These are phyloP conservation scores for Aspergillus ostianus DNA, from an alignment of 495 filamentous ascomycete species.

Conservation along the genomic window DNA sequence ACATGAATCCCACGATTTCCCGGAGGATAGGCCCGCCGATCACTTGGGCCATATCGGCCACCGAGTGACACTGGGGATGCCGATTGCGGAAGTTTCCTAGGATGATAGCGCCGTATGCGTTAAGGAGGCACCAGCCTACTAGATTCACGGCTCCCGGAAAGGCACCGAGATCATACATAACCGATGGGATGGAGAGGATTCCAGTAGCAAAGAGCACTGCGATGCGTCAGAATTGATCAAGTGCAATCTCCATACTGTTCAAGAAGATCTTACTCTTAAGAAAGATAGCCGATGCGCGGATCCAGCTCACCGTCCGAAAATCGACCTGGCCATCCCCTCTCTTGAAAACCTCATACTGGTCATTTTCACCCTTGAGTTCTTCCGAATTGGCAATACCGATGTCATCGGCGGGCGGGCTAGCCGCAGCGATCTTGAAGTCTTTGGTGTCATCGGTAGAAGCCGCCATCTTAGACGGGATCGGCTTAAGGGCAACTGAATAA, in stretches of 20 bases:
- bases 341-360: constrained; percentile 51
- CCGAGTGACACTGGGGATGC: constrained; percentile 44
- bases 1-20: constrained; percentile 42
- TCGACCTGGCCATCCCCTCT: constrained; percentile 47
- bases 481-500: not conserved
- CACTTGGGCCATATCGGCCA: constrained; percentile 68
- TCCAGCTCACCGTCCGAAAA: constrained; percentile 59
- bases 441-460: constrained; percentile 6
- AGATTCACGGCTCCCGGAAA: constrained; percentile 56
- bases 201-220: constrained; percentile 49
- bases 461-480: not conserved
- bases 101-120: constrained; percentile 47
- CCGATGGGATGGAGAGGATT: constrained; percentile 58
- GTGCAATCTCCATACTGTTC: not conserved
- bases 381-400: constrained; percentile 12
- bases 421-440: constrained; percentile 15
- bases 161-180: constrained; percentile 63
- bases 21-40: constrained; percentile 55
- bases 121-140: constrained; percentile 59
- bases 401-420: constrained; percentile 6
- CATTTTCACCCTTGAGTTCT: constrained; percentile 25
- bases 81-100: constrained; percentile 38
- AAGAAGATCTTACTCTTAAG: constrained; percentile 37
- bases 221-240: constrained; percentile 25
- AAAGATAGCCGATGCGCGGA: constrained; percentile 56